Base-by-base conservation (phyloP, 2,329 filamentous ascomycete genomes). In the Ophiostoma ips region DNA sequence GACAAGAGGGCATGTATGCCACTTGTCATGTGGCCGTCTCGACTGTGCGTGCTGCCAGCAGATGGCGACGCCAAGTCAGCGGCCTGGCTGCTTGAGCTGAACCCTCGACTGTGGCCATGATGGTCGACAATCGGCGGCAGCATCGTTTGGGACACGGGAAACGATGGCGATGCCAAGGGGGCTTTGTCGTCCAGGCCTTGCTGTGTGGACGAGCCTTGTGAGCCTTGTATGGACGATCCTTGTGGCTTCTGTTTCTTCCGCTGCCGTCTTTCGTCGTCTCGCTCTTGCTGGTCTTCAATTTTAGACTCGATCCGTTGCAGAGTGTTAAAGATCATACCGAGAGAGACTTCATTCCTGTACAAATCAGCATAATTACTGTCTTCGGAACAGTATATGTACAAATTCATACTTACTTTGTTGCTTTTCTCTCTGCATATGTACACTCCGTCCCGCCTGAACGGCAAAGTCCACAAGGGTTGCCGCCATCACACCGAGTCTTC, bases 401-500 rank as follows among this genome's bases (percentile, higher is more conserved):
- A 2, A 1, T 7, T 11, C 7, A 9, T 4, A 58, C 64, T 51
- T 57, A 71, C 69, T 75, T 75, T 35, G 72, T 75, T 12, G 69
- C 65, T 56, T 73, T 72, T 51, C 71, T 69, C 57, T 73, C 69
- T 53, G 71, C 71, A 57, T 75, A 76, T 40, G 66, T 65, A 59
- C 73, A 76, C 16, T 72, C 68, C 31, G 72, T 53, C 8, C 68
- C 69, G 41, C 70, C 66, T 13, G 63, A 60, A 55, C 68, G 70
- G 60, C 73, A 76, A 46, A 73, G 65, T 30, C 71, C 71, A 55
- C 73, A 76, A 45, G 73, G 72, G 31, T 69, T 63, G 52, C 73
- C 73, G 59, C 75, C 72, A 53, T 76, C 72, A 58, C 73, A 76
- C 62, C 71, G 61, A 16, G 71, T 74, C 61, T 76, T 76, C 57